phyloP scores from a whole-genome alignment of 2,329 filamentous ascomycete genomes.

The Colletotrichum echinochloae region DNA sequence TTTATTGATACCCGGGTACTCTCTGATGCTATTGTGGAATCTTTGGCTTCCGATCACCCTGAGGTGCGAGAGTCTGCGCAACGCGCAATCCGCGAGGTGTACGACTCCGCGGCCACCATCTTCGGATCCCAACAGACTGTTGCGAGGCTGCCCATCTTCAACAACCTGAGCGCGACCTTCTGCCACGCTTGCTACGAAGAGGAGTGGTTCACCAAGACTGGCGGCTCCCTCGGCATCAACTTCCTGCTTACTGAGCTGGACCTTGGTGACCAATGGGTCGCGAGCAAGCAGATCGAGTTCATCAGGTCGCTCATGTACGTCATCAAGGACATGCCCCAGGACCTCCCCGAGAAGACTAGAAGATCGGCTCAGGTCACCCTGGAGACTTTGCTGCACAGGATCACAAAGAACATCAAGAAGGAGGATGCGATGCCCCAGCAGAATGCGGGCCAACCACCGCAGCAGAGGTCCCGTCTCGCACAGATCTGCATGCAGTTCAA shows the following conservation, averaged over 20 bases:
- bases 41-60: constrained; percentile 84
- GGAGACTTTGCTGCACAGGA: constrained; percentile 80
- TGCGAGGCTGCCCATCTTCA: constrained; percentile 85
- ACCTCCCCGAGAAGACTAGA: constrained; percentile 90
- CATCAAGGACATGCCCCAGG: constrained; percentile 96
- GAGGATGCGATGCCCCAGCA: constrained; percentile 71
- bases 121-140: constrained; percentile 81
- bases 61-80: constrained; percentile 87
- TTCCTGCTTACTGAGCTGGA: constrained; percentile 87
- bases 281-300: constrained; percentile 86
- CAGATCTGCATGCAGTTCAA: constrained; percentile 88
- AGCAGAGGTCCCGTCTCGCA: constrained; percentile 71
- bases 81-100: constrained; percentile 80
- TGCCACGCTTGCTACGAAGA: constrained; percentile 97
- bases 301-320: constrained; percentile 94
- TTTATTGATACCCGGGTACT: constrained; percentile 88
- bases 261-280: constrained; percentile 86
- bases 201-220: constrained; percentile 98
- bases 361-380: constrained; percentile 86
- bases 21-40: constrained; percentile 90
- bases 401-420: constrained; percentile 83
- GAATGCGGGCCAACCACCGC: constrained; percentile 52
- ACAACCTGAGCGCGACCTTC: constrained; percentile 83
- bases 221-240: constrained; percentile 90
- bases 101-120: constrained; percentile 80